Evolutionary conservation across 768 basidiomycete species (phyloP), one percentile per base, ranked within the genome.

Genomic region (Suillus bovinus): DNA sequence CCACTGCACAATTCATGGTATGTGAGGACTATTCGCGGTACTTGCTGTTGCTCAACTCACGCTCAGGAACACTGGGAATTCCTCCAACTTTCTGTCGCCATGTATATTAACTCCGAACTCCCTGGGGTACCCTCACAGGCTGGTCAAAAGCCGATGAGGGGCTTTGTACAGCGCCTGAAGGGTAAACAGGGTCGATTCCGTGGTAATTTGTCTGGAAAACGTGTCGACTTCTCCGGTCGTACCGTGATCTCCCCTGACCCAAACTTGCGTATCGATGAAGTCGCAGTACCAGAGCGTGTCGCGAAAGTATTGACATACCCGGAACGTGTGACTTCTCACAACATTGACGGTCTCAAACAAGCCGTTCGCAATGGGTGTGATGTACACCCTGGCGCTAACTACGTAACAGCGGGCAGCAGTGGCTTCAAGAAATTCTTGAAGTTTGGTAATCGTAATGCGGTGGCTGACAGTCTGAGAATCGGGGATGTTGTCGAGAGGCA

Each of bases 241-340:
- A 99, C 97, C 8, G 97, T 99, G 74, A 99, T 99, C 71, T 96
- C 95, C 2, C 97, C 97, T 1, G 97, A 99, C 75, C 97, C 97
- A n/a, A 99, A 99, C 72, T 79, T 99, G 66, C 89, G 94, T 57
- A 97, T 99, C 70, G 97, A 99, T 73, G 96, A 99, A 78, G 95
- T 99, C 11, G 97, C 97, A 20, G 91, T 99, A 0, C 97, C 97
- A 0, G 91, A 96, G 74, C 89, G 94, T 49, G 93, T 99, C 13
- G 93, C 96, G 11, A 93, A 95, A 76, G 85, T 97, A 58, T 76
- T 99, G 64, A 99, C 97, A 8, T 99, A 96, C 73, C 97, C 97
- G 0, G 96, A 98, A 71, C 86, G 95, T 44, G 97, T 97, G 33
- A 98, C 96, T 3, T 75, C 84, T 8, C 91, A 98, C 76, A 99